These are phyloP conservation scores for Cercospora sesami DNA, from an alignment of 2,329 filamentous ascomycete species.

Conservation along the genomic window DNA sequence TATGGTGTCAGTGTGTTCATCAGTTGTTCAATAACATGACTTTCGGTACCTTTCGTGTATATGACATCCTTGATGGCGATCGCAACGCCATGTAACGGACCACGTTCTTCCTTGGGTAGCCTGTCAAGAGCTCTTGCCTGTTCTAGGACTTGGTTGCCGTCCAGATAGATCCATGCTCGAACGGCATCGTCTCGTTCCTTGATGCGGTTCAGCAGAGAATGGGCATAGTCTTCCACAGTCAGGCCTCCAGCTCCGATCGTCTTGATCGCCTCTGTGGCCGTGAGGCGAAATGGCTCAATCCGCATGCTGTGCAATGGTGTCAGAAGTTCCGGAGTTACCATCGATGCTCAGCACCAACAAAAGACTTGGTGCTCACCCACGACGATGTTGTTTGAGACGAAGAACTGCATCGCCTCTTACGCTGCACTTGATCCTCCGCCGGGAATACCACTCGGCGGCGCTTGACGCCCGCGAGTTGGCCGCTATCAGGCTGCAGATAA, in stretches of 20 bases:
- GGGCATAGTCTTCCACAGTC: slow-evolving; percentile 53
- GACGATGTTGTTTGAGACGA: background rate
- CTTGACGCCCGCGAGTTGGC: slow-evolving; percentile 6
- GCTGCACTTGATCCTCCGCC: slow-evolving; percentile 9
- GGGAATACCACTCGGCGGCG: slow-evolving; percentile 16
- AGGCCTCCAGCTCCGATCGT: slow-evolving; percentile 45
- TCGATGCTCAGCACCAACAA: background rate
- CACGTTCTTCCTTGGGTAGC: slow-evolving; percentile 51
- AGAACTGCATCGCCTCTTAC: background rate
- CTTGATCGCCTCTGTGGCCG: slow-evolving; percentile 46
- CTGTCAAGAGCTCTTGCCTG: slow-evolving; percentile 54
- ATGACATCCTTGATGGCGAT: slow-evolving; percentile 64
- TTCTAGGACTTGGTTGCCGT: slow-evolving; percentile 49
- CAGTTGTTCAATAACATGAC: background rate
- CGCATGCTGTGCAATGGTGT: slow-evolving; percentile 7
- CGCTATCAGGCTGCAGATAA: slow-evolving; percentile 13
- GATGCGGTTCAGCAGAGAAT: slow-evolving; percentile 51
- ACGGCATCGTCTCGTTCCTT: slow-evolving; percentile 48
- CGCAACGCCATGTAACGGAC: slow-evolving; percentile 58
- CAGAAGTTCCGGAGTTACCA: background rate
- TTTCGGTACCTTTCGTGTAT: slow-evolving; percentile 51
- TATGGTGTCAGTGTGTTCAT: background rate
- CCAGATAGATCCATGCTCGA: slow-evolving; percentile 54
- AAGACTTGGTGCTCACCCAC: slow-evolving; percentile 15
- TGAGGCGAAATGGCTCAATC: slow-evolving; percentile 36